Evolutionary conservation across 139 green algal genomes (phyloP).

Genomic region (Ulvella scutata): DNA sequence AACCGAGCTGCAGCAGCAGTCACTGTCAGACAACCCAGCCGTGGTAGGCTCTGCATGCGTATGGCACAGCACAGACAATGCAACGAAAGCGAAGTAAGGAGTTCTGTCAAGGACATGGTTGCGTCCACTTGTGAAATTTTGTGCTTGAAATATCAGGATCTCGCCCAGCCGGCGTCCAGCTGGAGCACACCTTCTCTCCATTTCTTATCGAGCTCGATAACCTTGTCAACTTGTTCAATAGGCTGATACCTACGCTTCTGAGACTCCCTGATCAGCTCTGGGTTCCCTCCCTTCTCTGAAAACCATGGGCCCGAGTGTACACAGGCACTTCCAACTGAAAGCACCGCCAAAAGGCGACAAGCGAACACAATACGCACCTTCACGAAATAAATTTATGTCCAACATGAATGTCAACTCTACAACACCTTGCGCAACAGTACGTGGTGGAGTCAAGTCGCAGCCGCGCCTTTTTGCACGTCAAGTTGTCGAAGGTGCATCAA

Average conservation of each 20-base stretch:
- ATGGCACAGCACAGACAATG: too few relatives aligned
- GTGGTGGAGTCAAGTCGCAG: too few relatives aligned
- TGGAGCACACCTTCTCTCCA: slow-evolving; percentile 59
- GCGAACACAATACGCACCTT: not conserved
- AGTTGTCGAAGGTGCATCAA: too few relatives aligned
- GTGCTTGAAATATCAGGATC: too few relatives aligned
- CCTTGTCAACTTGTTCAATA: slow-evolving; percentile 73
- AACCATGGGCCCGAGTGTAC: too few relatives aligned
- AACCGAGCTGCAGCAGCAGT: slow-evolving; percentile 48
- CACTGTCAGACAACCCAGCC: too few relatives aligned
- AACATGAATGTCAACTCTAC: not conserved
- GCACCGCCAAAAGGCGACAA: not conserved
- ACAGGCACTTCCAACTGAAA: not conserved
- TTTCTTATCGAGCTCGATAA: slow-evolving; percentile 77
- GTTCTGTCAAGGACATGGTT: not conserved
- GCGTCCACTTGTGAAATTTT: not conserved
- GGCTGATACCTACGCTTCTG: slow-evolving; percentile 73
- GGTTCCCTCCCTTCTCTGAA: slow-evolving; percentile 89
- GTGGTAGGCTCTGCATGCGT: too few relatives aligned
- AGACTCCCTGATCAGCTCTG: slow-evolving; percentile 81
- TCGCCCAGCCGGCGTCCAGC: too few relatives aligned
- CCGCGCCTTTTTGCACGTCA: too few relatives aligned
- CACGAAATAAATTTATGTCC: not conserved
- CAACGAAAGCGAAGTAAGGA: too few relatives aligned
- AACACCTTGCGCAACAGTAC: too few relatives aligned